phyloP scores from a whole-genome alignment of 805 yeast genomes.

The Kodamaea leandrae region DNA sequence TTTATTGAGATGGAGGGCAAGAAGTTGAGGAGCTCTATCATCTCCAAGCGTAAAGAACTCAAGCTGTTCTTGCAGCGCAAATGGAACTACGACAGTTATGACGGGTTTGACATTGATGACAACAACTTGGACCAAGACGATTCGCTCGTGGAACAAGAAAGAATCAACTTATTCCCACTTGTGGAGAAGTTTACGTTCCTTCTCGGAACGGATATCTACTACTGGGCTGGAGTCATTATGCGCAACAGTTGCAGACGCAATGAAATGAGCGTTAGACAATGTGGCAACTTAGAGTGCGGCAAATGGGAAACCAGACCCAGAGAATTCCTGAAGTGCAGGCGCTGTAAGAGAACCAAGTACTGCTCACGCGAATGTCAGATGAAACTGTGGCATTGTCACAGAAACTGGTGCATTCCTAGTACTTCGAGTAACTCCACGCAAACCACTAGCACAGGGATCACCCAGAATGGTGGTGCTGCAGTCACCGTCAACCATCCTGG shows the following conservation, averaged over 20 bases:
- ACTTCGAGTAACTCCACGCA: constrained; percentile 28
- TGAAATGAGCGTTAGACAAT: constrained; percentile 81
- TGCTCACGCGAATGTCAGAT: constrained; percentile 92
- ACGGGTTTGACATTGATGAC: constrained; percentile 40
- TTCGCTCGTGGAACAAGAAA: constrained; percentile 44
- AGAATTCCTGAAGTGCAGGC: constrained; percentile 90
- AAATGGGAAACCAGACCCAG: constrained; percentile 89
- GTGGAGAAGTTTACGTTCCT: constrained; percentile 84
- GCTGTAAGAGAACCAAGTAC: constrained; percentile 93
- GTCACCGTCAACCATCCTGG: constrained; percentile 3
- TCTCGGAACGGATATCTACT: constrained; percentile 76
- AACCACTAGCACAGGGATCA: constrained; percentile 14
- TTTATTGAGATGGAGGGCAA: constrained; percentile 34
- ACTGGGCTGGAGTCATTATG: constrained; percentile 98
- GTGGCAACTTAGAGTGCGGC: constrained; percentile 92
- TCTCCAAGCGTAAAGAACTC: constrained; percentile 32
- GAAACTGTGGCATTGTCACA: constrained; percentile 87
- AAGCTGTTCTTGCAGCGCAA: constrained; percentile 29
- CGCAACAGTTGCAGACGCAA: constrained; percentile 92
- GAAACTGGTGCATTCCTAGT: constrained; percentile 84
- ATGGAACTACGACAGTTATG: constrained; percentile 42
- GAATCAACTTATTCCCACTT: constrained; percentile 76
- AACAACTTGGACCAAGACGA: constrained; percentile 35
- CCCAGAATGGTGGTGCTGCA: constrained; percentile 8
- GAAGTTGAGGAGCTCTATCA: constrained; percentile 29